These are phyloP conservation scores for Chytriomyces sp. DNA, from an alignment of 192 early-diverging fungal species.

Conservation along the genomic window DNA sequence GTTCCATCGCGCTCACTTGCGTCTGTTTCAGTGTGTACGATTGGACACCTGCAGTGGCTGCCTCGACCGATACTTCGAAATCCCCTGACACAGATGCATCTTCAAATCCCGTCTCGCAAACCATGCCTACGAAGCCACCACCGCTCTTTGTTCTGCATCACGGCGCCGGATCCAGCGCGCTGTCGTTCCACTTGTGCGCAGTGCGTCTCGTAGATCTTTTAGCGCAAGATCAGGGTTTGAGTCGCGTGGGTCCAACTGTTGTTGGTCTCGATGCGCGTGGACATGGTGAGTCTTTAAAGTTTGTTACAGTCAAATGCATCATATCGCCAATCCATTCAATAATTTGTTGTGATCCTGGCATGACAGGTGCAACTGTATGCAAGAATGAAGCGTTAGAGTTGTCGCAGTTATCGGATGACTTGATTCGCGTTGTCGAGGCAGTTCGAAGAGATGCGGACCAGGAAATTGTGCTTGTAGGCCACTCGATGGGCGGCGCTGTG, in stretches of 20 bases:
- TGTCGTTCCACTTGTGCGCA: constrained; percentile 45
- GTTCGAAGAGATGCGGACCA: constrained; percentile 18
- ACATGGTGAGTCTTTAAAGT: constrained; percentile 15
- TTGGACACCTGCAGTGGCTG: no score
- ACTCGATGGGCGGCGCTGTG: constrained; percentile 26
- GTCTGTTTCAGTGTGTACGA: no score
- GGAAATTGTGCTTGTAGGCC: constrained; percentile 24
- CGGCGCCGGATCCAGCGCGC: constrained; percentile 51
- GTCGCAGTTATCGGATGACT: not conserved
- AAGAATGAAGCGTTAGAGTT: constrained; percentile 13
- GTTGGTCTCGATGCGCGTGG: constrained; percentile 32
- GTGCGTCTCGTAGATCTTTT: constrained; percentile 11
- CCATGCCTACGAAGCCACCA: not conserved
- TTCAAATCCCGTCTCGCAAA: not conserved
- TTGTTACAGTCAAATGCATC: no score
- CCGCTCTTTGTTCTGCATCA: constrained; percentile 55
- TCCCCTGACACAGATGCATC: not conserved
- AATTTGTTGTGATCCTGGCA: not conserved
- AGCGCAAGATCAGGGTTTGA: not conserved
- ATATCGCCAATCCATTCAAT: not conserved
- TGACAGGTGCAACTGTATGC: constrained; percentile 22
- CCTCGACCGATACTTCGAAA: no score
- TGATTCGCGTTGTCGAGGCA: constrained; percentile 5
- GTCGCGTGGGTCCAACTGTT: constrained; percentile 2
- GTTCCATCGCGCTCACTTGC: no score